phyloP scores from a whole-genome alignment of 2,329 filamentous ascomycete species.

The Aspergillus sp. region DNA sequence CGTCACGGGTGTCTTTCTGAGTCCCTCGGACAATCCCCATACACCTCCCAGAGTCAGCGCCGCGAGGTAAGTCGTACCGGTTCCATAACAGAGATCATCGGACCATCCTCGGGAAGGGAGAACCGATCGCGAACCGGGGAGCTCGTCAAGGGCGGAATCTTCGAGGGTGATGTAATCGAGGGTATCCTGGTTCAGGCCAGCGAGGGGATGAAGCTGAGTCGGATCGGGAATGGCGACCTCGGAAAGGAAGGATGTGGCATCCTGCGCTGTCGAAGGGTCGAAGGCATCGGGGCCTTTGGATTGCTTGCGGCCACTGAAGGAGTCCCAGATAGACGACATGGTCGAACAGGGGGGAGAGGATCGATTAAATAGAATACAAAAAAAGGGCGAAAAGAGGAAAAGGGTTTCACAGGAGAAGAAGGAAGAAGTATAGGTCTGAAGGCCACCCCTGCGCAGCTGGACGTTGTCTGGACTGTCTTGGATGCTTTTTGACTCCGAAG shows the following conservation, averaged over 20 bases:
- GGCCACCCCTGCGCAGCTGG: slow-evolving; percentile 2
- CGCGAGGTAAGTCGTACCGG: slow-evolving; percentile 89
- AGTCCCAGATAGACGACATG: slow-evolving; percentile 62
- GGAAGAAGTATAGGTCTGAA: slow-evolving; percentile 2
- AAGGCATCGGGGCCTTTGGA: slow-evolving; percentile 60
- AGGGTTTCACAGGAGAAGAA: slow-evolving; percentile 10
- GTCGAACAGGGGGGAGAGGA: slow-evolving; percentile 20
- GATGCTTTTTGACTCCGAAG: slow-evolving; percentile 14
- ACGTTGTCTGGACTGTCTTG: slow-evolving; percentile 6
- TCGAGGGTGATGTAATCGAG: slow-evolving; percentile 95
- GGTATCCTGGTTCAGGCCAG: slow-evolving; percentile 86
- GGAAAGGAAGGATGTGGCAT: slow-evolving; percentile 83
- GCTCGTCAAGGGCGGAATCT: slow-evolving; percentile 81
- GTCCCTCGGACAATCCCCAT: slow-evolving; percentile 89
- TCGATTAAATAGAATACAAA: slow-evolving; percentile 26
- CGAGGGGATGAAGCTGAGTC: slow-evolving; percentile 84
- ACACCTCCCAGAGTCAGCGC: slow-evolving; percentile 81
- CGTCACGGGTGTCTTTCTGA: slow-evolving; percentile 68
- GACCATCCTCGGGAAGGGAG: slow-evolving; percentile 96
- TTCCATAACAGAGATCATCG: slow-evolving; percentile 97
- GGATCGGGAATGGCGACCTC: slow-evolving; percentile 78
- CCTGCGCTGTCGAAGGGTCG: slow-evolving; percentile 71
- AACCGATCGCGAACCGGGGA: slow-evolving; percentile 81
- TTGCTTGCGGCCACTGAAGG: slow-evolving; percentile 60
- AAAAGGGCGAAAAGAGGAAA: slow-evolving; percentile 21